Evolutionary conservation across 768 basidiomycete species (phyloP), one percentile per base, ranked within the genome.

Genomic region (Phylloporus sp.): DNA sequence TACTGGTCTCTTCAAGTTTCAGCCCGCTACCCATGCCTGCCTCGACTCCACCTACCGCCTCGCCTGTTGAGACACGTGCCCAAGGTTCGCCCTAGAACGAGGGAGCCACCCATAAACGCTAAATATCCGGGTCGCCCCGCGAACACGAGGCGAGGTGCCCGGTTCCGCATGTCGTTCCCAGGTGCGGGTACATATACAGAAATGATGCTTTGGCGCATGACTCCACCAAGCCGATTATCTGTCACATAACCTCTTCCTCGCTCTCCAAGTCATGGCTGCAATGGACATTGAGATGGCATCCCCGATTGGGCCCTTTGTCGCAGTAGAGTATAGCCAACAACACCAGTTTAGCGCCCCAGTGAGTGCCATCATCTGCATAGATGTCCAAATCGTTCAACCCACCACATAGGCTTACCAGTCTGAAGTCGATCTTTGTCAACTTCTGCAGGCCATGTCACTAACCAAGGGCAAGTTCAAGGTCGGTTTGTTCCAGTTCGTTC

Each of bases 361-460:
- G 46, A 50, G 64, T 8, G n/a, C 33, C 11, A 9, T 37, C 28
- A 15, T 37, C 17, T 37, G 17, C 21, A 28, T 11, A 31, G 9
- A 38, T 6, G 28, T 24, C 17, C 22, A 9, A 1, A 38, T 45
- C 35, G 4, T 28, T 51, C 43, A 31, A 38, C 56, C 31, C 31
- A 20, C 23, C 13, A 11, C 32, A 10, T 33, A 66, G 64, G 46
- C 51, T 34, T 67, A 59, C 48, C 57, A 58, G 32, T 43, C 64
- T 15, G 64, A 68, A 6, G 61, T 76, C 48, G 77, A 81, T 60
- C 66, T 82, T 22, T 81, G 80, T 57, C 69, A 72, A 38, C 64
- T 81, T 0, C 48, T 82, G 29, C 72, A 75, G 40, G 70, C 71
- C 14, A 73, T 82, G 74, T 73, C 72, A 39, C 63, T 80, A 9